Evolutionary conservation across 2,329 filamentous ascomycete species (phyloP), one percentile per base, ranked within the genome.

Genomic region (Periglandula ipomoeae): DNA sequence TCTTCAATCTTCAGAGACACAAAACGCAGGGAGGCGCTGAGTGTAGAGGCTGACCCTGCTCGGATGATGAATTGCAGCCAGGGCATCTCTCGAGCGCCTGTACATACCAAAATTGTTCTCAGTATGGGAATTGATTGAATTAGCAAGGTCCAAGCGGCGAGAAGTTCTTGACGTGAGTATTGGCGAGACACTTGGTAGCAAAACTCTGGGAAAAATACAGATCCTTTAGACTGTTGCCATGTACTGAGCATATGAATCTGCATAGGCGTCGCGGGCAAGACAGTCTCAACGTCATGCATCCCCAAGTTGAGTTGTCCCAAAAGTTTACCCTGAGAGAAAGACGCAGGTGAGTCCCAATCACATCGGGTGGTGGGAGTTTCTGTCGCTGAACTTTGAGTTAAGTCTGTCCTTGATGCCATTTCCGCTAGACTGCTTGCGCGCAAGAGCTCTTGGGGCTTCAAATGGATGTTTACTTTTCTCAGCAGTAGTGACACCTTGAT

Each of bases 401-500:
- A 24, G 3, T 39, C 43, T 2, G 55, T 59, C 4, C 58, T 50
- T 4, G 49, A 40, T 2, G 79, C 78, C 73, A 95, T 89, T 1
- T 81, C 75, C 2, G 66, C 60, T 20, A 94, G 72, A 0, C 80
- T 88, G 4, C 75, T 71, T 1, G 82, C 79, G 51, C 71, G 78
- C 3, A 94, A 68, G 58, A 95, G 79, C 35, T 87, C 79, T 38
- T 85, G 82, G 3, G 91, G 85, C 30, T 75, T 74, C 1, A 95
- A 63, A 11, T 68, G 65, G 7, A 95, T 65, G 0, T 73, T 78
- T 38, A 73, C 66, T 55, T 78, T 85, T 38, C 79, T 81, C 4
- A 96, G 69, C 7, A 89, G 70, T 0, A 84, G 77, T 8, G 82
- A 81, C 3, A 89, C 81, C 59, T 93, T 94, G 68, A 96, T 93